Base-by-base conservation (phyloP, 1,284 basidiomycete species). In the Golubevia sp. region DNA sequence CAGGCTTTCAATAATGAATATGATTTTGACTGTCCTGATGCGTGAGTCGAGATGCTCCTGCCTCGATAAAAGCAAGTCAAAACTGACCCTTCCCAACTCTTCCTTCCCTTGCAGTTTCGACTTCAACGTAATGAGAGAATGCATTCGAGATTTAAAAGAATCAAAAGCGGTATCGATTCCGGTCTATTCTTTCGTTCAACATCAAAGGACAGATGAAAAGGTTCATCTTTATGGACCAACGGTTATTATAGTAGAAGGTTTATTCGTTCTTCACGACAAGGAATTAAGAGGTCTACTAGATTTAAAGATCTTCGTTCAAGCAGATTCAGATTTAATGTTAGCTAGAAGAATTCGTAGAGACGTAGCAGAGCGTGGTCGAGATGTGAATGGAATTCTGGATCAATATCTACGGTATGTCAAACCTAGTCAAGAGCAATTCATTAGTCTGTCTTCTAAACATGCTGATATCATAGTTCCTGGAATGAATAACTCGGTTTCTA, bases 291-390 rank as follows among this genome's bases (percentile, higher is more conserved):
- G 88, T 2, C 85, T 98, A 51, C 95, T 97, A 77, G 96, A 98
- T 84, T 87, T 99, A 49, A 97, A 97, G 87, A 92, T 84, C 18
- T 84, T 67, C 56, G 81, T 82, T 71, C 87, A 84, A 61, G 94
- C 93, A 60, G 96, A 98, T 81, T 91, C 94, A 2, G 96, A 99
- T 83, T 86, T 98, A 13, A 99, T 99, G 96, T 90, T 99, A 51
- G 94, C 96, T 2, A 88, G 96, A 56, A 89, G 96, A 38, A 92
- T 99, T 65, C 87, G 89, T 69, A 87, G 96, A 62, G 96, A 99
- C 77, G 89, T 92, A 5, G 88, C 90, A 70, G 94, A 99, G 82
- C 88, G 96, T 49, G 93, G 92, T 0, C 86, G 96, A 63, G 90
- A 88, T 65, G 91, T 97, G 0, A 89, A 90, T 0, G 94, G 95